phyloP scores from a whole-genome alignment of 139 green algal species.

The Eudorina sp. region DNA sequence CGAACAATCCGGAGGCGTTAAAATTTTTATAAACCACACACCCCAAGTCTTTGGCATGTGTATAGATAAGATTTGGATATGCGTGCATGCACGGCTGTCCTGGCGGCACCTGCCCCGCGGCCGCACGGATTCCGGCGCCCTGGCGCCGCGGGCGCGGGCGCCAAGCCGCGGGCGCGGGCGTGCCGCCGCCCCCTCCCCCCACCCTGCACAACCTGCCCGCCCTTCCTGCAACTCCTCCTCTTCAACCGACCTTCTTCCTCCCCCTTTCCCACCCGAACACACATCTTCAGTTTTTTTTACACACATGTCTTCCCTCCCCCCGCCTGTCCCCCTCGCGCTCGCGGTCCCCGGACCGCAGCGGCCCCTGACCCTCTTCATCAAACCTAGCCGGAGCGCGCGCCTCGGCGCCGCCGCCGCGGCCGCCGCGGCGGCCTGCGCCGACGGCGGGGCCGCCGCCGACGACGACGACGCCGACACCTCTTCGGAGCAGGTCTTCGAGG shows the following conservation, averaged over 20 bases:
- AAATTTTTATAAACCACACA: too few relatives aligned
- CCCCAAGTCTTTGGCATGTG: too few relatives aligned
- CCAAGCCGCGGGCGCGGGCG: too few relatives aligned
- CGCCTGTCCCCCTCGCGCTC: background rate
- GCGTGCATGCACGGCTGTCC: too few relatives aligned
- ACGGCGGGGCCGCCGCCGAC: background rate
- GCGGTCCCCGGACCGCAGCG: background rate
- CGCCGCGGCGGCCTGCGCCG: background rate
- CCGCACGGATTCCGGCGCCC: too few relatives aligned
- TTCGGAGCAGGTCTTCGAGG: background rate
- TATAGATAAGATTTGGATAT: too few relatives aligned
- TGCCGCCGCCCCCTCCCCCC: background rate
- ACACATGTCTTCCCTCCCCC: background rate
- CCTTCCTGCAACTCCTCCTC: too few relatives aligned
- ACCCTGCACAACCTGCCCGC: too few relatives aligned
- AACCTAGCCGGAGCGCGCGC: background rate
- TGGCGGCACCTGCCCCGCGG: too few relatives aligned
- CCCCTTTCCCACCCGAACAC: background rate
- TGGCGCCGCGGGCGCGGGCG: too few relatives aligned
- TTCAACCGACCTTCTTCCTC: background rate
- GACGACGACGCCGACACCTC: background rate
- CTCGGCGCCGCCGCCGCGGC: conserved; percentile 5
- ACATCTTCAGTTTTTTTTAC: background rate
- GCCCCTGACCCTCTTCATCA: background rate
- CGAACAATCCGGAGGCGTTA: too few relatives aligned